These are phyloP conservation scores for Capsella rubella DNA, from an alignment of 441 rosid genomes.

Conservation along the genomic window DNA sequence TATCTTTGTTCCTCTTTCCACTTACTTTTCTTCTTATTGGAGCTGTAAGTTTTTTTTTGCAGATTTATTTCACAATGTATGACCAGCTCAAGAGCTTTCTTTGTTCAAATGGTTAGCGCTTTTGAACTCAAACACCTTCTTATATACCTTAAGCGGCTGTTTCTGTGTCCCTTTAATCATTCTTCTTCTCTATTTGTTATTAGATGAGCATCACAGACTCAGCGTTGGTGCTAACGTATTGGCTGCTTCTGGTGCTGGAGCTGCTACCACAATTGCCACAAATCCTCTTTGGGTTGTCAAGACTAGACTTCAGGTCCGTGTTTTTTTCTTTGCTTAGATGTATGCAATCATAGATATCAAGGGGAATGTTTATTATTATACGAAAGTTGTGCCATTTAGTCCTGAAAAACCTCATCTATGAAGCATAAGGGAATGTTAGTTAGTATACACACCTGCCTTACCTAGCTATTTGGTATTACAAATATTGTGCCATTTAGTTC, in stretches of 20 bases:
- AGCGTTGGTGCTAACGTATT: constrained; percentile 65
- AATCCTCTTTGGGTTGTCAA: constrained; percentile 87
- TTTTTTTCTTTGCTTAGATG: constrained; percentile 3
- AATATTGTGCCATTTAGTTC: neutral
- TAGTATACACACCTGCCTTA: constrained; percentile 6
- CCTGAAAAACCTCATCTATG: too few species aligned
- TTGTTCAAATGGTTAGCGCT: constrained; percentile 47
- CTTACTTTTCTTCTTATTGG: neutral
- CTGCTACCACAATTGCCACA: constrained; percentile 65
- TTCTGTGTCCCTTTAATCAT: neutral
- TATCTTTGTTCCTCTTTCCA: neutral
- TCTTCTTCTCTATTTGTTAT: neutral
- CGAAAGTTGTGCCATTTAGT: too few species aligned
- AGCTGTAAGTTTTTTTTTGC: constrained; percentile 29
- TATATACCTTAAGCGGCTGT: neutral
- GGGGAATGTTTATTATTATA: neutral
- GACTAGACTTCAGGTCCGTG: constrained; percentile 69
- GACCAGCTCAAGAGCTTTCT: constrained; percentile 64
- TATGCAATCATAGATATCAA: neutral
- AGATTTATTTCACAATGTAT: constrained; percentile 67
- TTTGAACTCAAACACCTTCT: neutral
- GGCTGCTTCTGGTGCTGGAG: constrained; percentile 79
- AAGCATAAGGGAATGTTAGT: too few species aligned
- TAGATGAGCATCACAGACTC: constrained; percentile 58
- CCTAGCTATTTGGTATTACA: constrained; percentile 8